Conservation (phyloP, 495 filamentous ascomycete species). For the Neurospora tetraspora region DNA sequence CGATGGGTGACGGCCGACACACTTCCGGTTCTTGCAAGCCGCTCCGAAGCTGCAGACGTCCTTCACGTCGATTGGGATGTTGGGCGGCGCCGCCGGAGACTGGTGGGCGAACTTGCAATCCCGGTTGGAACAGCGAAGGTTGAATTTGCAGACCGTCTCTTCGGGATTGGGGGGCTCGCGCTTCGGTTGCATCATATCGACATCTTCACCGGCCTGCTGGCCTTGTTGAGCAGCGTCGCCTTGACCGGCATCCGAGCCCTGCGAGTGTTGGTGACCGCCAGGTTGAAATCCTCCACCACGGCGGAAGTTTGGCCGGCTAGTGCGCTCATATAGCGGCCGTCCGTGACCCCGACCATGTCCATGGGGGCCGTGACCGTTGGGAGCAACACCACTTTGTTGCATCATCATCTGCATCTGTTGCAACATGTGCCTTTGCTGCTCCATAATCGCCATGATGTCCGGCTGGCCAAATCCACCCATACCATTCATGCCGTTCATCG, state of each 20-base stretch:
- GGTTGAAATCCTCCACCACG: slow-evolving; percentile 28
- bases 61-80: slow-evolving; percentile 58
- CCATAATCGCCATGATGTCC: slow-evolving; percentile 72
- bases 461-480: slow-evolving; percentile 48
- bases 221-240: slow-evolving; percentile 19
- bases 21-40: slow-evolving; percentile 92
- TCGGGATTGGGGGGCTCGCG: slow-evolving; percentile 42
- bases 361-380: neutral
- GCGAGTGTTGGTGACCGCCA: slow-evolving; percentile 18
- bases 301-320: slow-evolving; percentile 24
- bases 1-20: slow-evolving; percentile 83
- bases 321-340: slow-evolving; percentile 71
- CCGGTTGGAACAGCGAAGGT: slow-evolving; percentile 72
- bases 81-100: slow-evolving; percentile 81
- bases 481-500: slow-evolving; percentile 29
- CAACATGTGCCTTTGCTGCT: slow-evolving; percentile 87
- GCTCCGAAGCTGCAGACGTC: slow-evolving; percentile 79
- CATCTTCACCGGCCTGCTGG: slow-evolving; percentile 25
- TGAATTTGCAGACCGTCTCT: slow-evolving; percentile 72
- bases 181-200: slow-evolving; percentile 41
- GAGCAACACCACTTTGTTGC: slow-evolving; percentile 19
- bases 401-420: slow-evolving; percentile 59
- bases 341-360: slow-evolving; percentile 33
- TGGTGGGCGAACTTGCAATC: slow-evolving; percentile 93
- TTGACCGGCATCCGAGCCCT: slow-evolving; percentile 15